Evolutionary conservation across 1,139 yeast genomes (phyloP), one percentile per base, ranked within the genome.

Genomic region (Fermentozyma sake): DNA sequence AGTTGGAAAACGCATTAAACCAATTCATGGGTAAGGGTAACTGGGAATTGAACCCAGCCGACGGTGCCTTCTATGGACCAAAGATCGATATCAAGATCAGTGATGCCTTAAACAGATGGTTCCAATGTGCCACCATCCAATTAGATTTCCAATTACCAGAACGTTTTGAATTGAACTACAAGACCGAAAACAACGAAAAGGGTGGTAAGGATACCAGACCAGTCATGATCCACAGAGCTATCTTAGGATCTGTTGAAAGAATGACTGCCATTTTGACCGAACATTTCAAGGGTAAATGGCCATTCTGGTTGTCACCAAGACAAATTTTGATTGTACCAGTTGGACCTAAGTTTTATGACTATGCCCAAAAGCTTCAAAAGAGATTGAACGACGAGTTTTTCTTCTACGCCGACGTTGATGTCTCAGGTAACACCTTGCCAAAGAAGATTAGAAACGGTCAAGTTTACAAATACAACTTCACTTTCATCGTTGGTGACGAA

Each of bases 1-100:
- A 78, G 52, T 74, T 91, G 50, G 83, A 76, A 48, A 58, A 65
- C 33, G 93, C 95, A 23, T 70, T 87, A 48, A 72, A 82, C 55
- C 67, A 68, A 33, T 67, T 66, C 48, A 50, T 62, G 45, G 87
- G 87, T 68, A 78, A 84, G 39, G 87, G 85, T 39, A 68, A 76
- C 34, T 91, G 97, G 97, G 84, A 80, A 50, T 61, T 89, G 44
- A 86, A 89, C 61, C 89, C 86, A 34, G 96, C 95, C 50, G 97
- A 91, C 55, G 98, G 98, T 58, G 98, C 98, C 22, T 91, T 91
- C 69, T 91, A 91, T 59, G 98, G 98, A 35, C 98, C 98, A 48
- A 91, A 91, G 73, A 91, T 91, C 52, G 98, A 91, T 64, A 81
- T 91, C 48, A 77, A 81, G 76, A 79, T 91, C 50, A 77, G 87